A percentile compares a stretch with the other conserved stretches of the same genome.
Evolutionary conservation across 2,329 filamentous ascomycete species (phyloP).

Genomic region (Fusarium brevicatenulatum): DNA sequence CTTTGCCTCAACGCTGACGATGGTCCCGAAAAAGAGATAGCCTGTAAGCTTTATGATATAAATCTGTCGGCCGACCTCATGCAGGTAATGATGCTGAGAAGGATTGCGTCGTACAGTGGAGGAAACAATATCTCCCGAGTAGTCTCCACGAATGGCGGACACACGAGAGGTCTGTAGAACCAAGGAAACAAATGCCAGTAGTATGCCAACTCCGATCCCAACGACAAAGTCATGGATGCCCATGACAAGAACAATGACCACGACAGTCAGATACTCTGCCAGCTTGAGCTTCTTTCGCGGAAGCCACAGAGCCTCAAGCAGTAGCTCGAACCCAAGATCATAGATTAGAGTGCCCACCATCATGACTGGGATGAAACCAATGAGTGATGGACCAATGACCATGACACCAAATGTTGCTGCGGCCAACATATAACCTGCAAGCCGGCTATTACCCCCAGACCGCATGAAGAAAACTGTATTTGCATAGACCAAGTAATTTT

Average conservation of each 20-base stretch:
- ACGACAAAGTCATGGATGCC: conserved; percentile 96
- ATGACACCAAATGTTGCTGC: conserved; percentile 82
- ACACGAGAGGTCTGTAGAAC: conserved; percentile 92
- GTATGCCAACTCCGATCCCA: conserved; percentile 90
- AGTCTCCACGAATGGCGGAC: conserved; percentile 89
- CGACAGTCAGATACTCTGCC: conserved; percentile 89
- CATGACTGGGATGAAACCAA: conserved; percentile 96
- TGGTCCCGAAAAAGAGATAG: conserved; percentile 98
- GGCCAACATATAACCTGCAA: conserved; percentile 88
- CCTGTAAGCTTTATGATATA: conserved; percentile 91
- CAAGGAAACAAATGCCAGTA: conserved; percentile 89
- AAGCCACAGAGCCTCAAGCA: conserved; percentile 87
- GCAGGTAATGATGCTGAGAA: conserved; percentile 86
- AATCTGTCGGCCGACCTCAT: conserved; percentile 86
- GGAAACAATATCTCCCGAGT: conserved; percentile 86
- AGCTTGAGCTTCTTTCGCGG: conserved; percentile 88
- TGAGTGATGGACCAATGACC: conserved; percentile 84
- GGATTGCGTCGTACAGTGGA: conserved; percentile 94
- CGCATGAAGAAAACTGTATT: conserved; percentile 98
- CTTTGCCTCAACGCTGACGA: conserved; percentile 91
- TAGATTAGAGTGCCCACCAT: conserved; percentile 97
- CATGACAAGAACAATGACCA: conserved; percentile 94
- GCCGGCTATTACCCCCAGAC: conserved; percentile 85
- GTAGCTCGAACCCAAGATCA: conserved; percentile 89
- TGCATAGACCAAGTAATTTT: conserved; percentile 97